phyloP scores from a whole-genome alignment of 2,329 filamentous ascomycete genomes.

The Chrysoporthe puriensis region DNA sequence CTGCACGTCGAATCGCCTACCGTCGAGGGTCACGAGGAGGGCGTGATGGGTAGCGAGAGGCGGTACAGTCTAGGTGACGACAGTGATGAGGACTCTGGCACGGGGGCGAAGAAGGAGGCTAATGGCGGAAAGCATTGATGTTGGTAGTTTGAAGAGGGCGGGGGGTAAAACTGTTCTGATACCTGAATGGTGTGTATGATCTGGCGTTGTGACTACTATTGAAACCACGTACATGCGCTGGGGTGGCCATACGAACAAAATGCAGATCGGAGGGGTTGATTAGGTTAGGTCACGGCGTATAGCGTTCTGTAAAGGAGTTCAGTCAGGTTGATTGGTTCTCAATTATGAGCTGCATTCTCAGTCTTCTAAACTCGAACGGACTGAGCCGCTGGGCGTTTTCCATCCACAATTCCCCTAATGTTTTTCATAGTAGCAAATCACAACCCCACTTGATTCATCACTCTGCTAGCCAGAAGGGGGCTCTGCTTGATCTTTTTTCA shows the following conservation, averaged over 20 bases:
- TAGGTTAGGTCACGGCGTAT: background rate
- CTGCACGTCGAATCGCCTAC: conserved; percentile 56
- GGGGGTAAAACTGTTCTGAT: background rate
- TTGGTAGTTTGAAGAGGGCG: background rate
- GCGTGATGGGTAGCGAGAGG: conserved; percentile 41
- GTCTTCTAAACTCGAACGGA: background rate
- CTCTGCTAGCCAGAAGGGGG: conserved; percentile 7
- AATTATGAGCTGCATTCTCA: background rate
- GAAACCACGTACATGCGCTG: background rate
- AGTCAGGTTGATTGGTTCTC: conserved; percentile 1
- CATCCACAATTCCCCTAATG: background rate
- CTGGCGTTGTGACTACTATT: background rate
- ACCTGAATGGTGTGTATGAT: background rate
- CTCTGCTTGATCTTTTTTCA: conserved; percentile 5
- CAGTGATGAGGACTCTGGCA: conserved; percentile 55
- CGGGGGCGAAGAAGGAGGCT: conserved; percentile 34
- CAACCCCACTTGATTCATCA: background rate
- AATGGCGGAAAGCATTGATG: conserved; percentile 18
- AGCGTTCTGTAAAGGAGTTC: background rate
- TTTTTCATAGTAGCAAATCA: background rate
- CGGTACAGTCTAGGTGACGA: conserved; percentile 62
- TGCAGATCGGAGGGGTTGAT: background rate
- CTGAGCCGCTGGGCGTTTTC: background rate
- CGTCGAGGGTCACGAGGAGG: conserved; percentile 38
- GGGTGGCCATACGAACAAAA: background rate